Evolutionary conservation across 2,329 filamentous ascomycete species (phyloP), one percentile per base, ranked within the genome.

Genomic region (Neopestalotiopsis clavispora): DNA sequence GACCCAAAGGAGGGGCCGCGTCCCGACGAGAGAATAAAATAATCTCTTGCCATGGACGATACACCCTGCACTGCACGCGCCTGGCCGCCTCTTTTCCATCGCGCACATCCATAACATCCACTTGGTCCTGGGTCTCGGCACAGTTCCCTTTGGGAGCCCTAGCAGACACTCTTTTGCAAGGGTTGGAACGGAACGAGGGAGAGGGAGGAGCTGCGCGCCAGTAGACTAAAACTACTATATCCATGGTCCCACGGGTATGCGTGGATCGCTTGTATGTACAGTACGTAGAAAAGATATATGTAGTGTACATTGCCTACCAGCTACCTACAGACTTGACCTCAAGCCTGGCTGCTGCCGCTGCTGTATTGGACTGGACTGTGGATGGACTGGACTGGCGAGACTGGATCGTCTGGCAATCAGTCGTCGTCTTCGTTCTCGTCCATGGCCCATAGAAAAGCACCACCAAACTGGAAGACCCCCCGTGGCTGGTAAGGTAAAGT

Each of bases 51-150:
- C 45, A 52, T 20, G 20, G 45, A 52, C 45, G n/a, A 52, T 52
- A n/a, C 45, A 52, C 45, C 45, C 17, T 30, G n/a, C 32, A 40
- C 17, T 30, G n/a, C 32, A 40, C 30, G 34, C 32, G 28, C 59
- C 32, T 62, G 59, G 23, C 23, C 59, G 34, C 34, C 59, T 62
- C 59, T 34, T 34, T 38, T 17, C n/a, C 59, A 34, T 40, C 10
- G 28, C 32, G 30, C 59, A 38, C 30, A 52, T 52, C 45, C 45
- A 52, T 17, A 30, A 38, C 30, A 52, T 52, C 45, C 45, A 52
- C 45, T 52, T 52, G 14, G 45, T 52, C 34, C 59, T 62, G 59
- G 59, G 59, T 62, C 59, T 62, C 59, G 59, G 59, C 59, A 62
- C 59, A 62, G 57, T 30, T 34, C 23, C 57, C 30, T 59, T 34